Evolutionary conservation across 768 basidiomycete genomes (phyloP).

Genomic region (Leccinum fibrillosum): DNA sequence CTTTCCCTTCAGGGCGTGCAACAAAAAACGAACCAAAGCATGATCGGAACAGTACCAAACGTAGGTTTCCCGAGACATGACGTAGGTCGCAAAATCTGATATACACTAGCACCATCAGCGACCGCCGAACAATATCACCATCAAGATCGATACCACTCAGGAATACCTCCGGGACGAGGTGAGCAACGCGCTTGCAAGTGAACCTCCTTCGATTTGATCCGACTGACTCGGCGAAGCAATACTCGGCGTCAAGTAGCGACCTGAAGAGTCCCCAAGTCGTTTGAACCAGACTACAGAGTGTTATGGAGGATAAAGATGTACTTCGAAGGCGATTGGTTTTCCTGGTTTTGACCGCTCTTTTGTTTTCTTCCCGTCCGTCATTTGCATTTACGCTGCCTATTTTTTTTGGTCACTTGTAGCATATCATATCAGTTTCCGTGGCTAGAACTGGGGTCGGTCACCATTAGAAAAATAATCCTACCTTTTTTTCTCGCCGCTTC

Average conservation of each 20-base stretch:
- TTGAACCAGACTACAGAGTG: not conserved
- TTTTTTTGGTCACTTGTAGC: slow-evolving; percentile 17
- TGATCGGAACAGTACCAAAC: slow-evolving; percentile 9
- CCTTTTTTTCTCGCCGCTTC: not conserved
- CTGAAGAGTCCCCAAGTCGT: slow-evolving; percentile 22
- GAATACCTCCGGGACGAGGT: slow-evolving; percentile 48
- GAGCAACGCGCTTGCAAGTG: not conserved
- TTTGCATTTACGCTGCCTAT: not conserved
- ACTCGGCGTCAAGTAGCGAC: slow-evolving; percentile 18
- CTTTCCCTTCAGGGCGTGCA: slow-evolving; percentile 29
- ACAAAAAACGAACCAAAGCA: slow-evolving; percentile 20
- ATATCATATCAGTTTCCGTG: slow-evolving; percentile 4
- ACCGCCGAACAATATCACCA: slow-evolving; percentile 52
- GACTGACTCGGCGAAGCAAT: slow-evolving; percentile 14
- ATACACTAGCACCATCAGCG: slow-evolving; percentile 9
- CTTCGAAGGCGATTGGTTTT: not conserved
- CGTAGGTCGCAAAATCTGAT: not conserved
- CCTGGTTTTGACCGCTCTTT: slow-evolving; percentile 2
- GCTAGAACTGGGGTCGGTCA: slow-evolving; percentile 17
- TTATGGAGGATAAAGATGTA: slow-evolving; percentile 2
- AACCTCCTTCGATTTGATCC: not conserved
- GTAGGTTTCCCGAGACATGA: not conserved
- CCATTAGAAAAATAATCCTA: slow-evolving; percentile 2
- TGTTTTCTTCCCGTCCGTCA: not conserved
- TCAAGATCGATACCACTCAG: slow-evolving; percentile 65